phyloP scores from a whole-genome alignment of 1,284 basidiomycete genomes.

The Leccinum proximum region DNA sequence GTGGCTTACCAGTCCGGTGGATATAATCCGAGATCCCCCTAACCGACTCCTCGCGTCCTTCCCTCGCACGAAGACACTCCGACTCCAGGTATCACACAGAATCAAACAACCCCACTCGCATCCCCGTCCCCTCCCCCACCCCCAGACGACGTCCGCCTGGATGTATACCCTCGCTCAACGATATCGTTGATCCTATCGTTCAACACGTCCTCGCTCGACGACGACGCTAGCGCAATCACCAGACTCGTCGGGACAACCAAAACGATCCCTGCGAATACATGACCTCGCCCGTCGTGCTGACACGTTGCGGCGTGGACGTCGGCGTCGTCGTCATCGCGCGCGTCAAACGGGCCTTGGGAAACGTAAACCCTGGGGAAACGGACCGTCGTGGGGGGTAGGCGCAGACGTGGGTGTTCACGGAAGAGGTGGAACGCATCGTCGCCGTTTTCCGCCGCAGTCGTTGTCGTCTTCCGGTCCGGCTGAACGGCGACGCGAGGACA shows the following conservation, averaged over 20 bases:
- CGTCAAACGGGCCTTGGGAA: slow-evolving; percentile 9
- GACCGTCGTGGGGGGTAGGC: background rate
- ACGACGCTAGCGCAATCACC: slow-evolving; percentile 21
- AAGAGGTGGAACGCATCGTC: background rate
- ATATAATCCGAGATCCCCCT: too few relatives aligned
- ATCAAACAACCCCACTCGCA: background rate
- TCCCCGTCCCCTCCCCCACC: background rate
- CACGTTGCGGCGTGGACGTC: slow-evolving; percentile 1
- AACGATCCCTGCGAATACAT: slow-evolving; percentile 19
- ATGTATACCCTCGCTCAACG: slow-evolving; percentile 20
- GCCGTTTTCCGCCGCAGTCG: background rate
- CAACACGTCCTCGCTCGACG: slow-evolving; percentile 22
- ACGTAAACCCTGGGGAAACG: slow-evolving; percentile 15
- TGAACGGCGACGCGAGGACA: slow-evolving; percentile 14
- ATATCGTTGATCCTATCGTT: slow-evolving; percentile 24
- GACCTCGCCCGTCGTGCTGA: slow-evolving; percentile 6
- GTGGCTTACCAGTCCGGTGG: too few relatives aligned
- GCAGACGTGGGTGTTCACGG: background rate
- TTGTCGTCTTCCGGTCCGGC: background rate
- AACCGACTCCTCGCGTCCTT: too few relatives aligned
- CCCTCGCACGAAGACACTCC: background rate
- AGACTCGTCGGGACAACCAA: slow-evolving; percentile 27
- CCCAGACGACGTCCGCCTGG: slow-evolving; percentile 12
- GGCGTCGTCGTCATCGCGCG: background rate
- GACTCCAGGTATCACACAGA: background rate